Evolutionary conservation across 192 early-diverging fungal species (phyloP).

Genomic region (Coemansia sp.): DNA sequence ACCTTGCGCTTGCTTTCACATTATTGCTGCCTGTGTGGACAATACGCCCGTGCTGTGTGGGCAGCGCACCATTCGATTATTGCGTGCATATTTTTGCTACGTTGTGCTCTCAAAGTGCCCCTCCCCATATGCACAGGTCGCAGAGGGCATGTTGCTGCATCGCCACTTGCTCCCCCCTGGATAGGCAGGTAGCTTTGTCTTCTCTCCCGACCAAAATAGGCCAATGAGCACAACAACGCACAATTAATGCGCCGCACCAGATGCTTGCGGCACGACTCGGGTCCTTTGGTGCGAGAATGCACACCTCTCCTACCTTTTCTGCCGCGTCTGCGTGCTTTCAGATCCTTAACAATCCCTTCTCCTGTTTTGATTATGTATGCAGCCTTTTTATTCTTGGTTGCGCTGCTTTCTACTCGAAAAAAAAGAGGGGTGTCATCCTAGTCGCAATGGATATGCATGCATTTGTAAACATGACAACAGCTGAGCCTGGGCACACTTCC

Average conservation of each 20-base stretch:
- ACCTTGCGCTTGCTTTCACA: neutral
- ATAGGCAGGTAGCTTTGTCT: neutral
- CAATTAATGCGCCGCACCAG: conserved; percentile 9
- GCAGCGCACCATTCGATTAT: conserved; percentile 1
- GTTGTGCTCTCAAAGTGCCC: conserved; percentile 2
- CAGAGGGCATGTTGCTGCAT: conserved; percentile 4
- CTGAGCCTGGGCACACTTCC: neutral
- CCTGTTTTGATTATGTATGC: conserved; percentile 8
- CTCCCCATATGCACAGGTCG: neutral
- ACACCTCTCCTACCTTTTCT: neutral
- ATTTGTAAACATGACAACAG: neutral
- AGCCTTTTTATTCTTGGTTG: neutral
- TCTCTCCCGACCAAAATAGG: conserved; percentile 2
- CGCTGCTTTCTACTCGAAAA: neutral
- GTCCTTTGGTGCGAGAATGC: neutral
- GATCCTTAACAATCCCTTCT: conserved; percentile 3
- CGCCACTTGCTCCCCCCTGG: neutral
- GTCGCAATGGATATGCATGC: neutral
- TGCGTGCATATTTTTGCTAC: conserved; percentile 1
- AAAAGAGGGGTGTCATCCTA: neutral
- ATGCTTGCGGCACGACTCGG: conserved; percentile 1
- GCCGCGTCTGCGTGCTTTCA: neutral
- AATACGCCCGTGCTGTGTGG: neutral
- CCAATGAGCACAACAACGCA: conserved; percentile 3
- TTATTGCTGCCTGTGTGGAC: neutral